Evolutionary conservation across 2,329 filamentous ascomycete species (phyloP).

Genomic region (Fusarium oligoseptatum): DNA sequence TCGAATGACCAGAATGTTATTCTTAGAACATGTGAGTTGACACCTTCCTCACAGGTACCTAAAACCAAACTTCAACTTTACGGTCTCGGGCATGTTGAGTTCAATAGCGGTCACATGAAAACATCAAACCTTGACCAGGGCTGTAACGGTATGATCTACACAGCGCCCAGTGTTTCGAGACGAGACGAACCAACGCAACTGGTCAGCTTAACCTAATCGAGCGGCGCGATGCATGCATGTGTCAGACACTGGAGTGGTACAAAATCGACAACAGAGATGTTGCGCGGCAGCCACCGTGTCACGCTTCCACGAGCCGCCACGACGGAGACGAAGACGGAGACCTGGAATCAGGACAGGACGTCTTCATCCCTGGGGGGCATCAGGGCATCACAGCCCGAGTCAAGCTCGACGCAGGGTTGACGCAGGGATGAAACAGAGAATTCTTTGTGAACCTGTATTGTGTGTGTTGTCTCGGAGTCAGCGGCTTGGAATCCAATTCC

Average conservation of each 20-base stretch:
- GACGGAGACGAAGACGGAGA: conserved; percentile 1
- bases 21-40: not conserved
- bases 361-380: not conserved
- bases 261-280: conserved; percentile 20
- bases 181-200: not conserved
- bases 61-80: not conserved
- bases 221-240: conserved; percentile 7
- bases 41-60: not conserved
- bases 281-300: conserved; percentile 17
- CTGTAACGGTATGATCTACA: not conserved
- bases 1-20: not conserved
- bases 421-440: conserved; percentile 33
- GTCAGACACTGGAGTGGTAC: conserved; percentile 22
- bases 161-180: conserved; percentile 6
- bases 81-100: not conserved
- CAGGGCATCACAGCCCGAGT: conserved; percentile 9
- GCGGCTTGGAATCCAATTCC: conserved; percentile 29
- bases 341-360: not conserved
- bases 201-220: conserved; percentile 7
- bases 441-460: conserved; percentile 18
- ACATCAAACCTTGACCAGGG: not conserved
- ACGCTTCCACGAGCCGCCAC: conserved; percentile 10
- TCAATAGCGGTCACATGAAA: not conserved
- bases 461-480: conserved; percentile 21
- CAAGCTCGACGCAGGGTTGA: conserved; percentile 24